Evolutionary conservation across 2,329 filamentous ascomycete genomes (phyloP).

Genomic region (Sporothrix globosa): DNA sequence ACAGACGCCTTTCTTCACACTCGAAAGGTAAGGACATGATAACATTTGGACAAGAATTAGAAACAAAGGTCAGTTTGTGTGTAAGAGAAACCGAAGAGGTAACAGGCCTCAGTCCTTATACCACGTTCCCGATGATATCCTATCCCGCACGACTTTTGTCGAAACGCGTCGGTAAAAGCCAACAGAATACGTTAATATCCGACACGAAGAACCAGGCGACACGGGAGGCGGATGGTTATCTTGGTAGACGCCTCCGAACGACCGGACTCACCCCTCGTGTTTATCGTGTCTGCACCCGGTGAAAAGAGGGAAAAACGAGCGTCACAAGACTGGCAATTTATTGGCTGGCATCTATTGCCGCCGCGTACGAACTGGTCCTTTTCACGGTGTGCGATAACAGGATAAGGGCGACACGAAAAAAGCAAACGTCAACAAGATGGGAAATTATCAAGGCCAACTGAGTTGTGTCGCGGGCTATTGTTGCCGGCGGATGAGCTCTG

Average conservation of each 20-base stretch:
- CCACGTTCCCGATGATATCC: background rate
- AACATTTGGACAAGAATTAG: background rate
- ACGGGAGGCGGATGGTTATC: background rate
- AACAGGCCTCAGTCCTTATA: background rate
- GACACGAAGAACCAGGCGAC: no score
- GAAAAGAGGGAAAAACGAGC: background rate
- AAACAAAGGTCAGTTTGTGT: background rate
- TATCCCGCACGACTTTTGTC: background rate
- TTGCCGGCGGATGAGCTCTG: constrained; percentile 1
- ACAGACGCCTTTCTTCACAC: background rate
- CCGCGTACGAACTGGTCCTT: background rate
- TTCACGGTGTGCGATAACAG: constrained; percentile 9
- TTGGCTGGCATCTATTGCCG: background rate
- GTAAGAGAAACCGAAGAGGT: background rate
- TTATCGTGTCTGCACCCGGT: background rate
- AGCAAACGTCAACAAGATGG: background rate
- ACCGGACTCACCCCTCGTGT: background rate
- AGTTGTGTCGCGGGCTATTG: background rate
- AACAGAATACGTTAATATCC: no score
- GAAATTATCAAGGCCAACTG: background rate
- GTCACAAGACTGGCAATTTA: background rate
- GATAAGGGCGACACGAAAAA: background rate
- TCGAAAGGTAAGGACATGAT: background rate
- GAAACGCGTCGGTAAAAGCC: no score
- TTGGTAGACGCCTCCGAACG: background rate